Base-by-base conservation (phyloP, 1,284 basidiomycete species). In the Ganoderma lucidum region DNA sequence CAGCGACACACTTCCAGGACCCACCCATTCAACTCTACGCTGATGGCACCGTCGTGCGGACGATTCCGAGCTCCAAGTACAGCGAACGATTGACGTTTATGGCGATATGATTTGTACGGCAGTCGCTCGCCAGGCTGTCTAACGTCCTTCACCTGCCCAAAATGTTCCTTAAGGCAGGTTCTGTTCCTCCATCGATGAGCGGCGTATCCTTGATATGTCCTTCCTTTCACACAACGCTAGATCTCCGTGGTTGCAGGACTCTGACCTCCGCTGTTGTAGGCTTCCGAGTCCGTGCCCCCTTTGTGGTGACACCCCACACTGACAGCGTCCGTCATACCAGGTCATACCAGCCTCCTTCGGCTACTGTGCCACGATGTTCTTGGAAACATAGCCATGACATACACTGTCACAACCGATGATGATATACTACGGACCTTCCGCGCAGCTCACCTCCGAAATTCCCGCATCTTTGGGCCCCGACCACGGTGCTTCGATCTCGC, bases 341-440 rank as follows among this genome's bases (percentile, higher is more conserved):
- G 23, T 41, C 12, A 8, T 39, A 41, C 39, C 39, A 37, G 39
- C 14, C 14, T 39, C 5, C 19, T 10, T 19, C 56, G 17, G 56
- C 9, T 59, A 14, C 19, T 59, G 35, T 35, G 56, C 32, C 19
- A 39, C 56, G 35, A 59, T n/a, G 35, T 59, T 39, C 59, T 61
- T 61, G 59, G 59, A 41, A 41, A n/a, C 59, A 61, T 39, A 61
- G 59, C 59, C 39, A 41, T 61, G 59, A 60, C 59, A 28, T 61
- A 61, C 39, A 61, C 35, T 61, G 39, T 61, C 59, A 42, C 39
- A 28, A 17, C 37, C 3, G 39, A 61, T 61, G 59, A 61, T 61
- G 59, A 39, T 39, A 23, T 32, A 35, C 56, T 3, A 37, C 30
- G 59, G 30, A 32, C 53, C n/a, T 61, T 44, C 39, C 59, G 39